phyloP scores from a whole-genome alignment of 805 yeast species.

The Saturnispora saitoi region DNA sequence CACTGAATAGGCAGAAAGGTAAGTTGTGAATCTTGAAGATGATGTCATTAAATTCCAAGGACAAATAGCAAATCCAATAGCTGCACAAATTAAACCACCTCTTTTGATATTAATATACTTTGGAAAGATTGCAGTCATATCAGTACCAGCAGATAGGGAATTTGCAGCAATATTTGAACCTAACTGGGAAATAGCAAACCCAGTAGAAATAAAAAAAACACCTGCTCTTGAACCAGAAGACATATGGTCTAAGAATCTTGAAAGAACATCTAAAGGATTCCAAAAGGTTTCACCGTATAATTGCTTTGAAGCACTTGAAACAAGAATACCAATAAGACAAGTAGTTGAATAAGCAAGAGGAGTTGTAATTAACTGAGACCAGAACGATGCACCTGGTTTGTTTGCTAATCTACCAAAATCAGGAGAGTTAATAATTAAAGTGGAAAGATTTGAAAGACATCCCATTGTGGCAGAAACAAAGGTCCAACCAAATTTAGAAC shows the following conservation, averaged over 20 bases:
- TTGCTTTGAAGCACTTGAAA: constrained; percentile 35
- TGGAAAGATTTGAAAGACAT: constrained; percentile 20
- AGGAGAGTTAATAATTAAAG: constrained; percentile 25
- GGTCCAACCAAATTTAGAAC: constrained; percentile 15
- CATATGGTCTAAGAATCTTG: constrained; percentile 33
- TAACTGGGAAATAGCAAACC: constrained; percentile 31
- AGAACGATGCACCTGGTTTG: constrained; percentile 12
- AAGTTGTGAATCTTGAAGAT: constrained; percentile 28
- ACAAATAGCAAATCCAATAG: constrained; percentile 28
- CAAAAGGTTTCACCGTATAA: constrained; percentile 27
- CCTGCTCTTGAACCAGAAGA: constrained; percentile 39
- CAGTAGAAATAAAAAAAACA: constrained; percentile 40
- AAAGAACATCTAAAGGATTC: constrained; percentile 37
- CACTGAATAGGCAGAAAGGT: constrained; percentile 25
- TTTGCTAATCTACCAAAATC: constrained; percentile 23
- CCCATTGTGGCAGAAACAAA: constrained; percentile 16
- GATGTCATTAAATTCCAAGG: constrained; percentile 35
- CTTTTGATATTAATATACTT: constrained; percentile 35
- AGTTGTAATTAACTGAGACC: constrained; percentile 29
- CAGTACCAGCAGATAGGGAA: constrained; percentile 42
- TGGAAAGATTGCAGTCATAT: constrained; percentile 40
- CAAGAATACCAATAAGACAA: constrained; percentile 34
- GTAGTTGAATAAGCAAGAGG: constrained; percentile 27
- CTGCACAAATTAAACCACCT: constrained; percentile 36
- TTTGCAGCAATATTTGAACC: constrained; percentile 33